Percentiles rank a stretch among this genome's conserved stretches.
Evolutionary conservation across 306 rosid genomes (phyloP).

Genomic region (Delonix regia): DNA sequence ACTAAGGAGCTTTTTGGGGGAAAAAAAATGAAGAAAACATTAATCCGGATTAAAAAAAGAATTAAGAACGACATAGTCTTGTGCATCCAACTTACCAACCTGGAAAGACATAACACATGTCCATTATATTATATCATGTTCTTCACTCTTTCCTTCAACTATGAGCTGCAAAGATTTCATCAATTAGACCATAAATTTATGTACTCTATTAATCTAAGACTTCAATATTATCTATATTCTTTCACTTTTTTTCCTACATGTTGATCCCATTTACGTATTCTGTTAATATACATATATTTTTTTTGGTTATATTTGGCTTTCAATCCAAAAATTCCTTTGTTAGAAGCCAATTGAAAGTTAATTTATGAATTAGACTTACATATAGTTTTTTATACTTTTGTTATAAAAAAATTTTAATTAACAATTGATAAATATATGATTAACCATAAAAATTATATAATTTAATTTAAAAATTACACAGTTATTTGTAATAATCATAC

Average conservation of each 20-base stretch:
- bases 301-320: too few species aligned
- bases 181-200: not conserved
- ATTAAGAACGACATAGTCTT: not conserved
- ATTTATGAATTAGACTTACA: too few species aligned
- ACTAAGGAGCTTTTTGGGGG: not conserved
- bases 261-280: not conserved
- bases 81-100: not conserved
- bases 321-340: not conserved
- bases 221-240: not conserved
- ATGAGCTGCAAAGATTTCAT: not conserved
- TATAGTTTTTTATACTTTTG: too few species aligned
- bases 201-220: not conserved
- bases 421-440: too few species aligned
- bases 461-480: too few species aligned
- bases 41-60: too few species aligned
- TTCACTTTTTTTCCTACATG: not conserved
- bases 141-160: not conserved
- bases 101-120: not conserved
- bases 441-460: too few species aligned
- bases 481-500: too few species aligned
- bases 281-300: not conserved
- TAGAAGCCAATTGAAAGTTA: not conserved
- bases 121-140: not conserved
- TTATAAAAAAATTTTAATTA: too few species aligned
- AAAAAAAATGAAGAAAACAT: too few species aligned